Base-by-base conservation (phyloP, 2,329 filamentous ascomycete species). In the Periconia sp. region DNA sequence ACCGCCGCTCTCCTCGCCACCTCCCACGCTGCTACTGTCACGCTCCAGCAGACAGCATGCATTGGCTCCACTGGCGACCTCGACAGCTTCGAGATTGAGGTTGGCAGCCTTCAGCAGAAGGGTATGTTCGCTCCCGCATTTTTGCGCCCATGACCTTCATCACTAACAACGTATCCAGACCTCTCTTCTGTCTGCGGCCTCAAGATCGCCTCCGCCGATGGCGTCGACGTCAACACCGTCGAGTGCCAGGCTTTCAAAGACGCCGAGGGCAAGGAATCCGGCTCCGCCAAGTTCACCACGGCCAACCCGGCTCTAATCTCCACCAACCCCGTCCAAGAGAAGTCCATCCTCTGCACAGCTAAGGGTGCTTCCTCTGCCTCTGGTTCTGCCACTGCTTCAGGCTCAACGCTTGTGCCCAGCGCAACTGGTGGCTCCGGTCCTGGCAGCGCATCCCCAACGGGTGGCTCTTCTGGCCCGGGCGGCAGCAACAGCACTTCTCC, bases 171-270 rank as follows among this genome's bases (percentile, higher is more conserved):
- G 12, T 31, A 21, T 15, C 16, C 22, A 55, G 51, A 61, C 5
- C 48, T 61, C 34, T 22, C 38, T n/a, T 36, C 50, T 17, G 41
- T 57, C 46, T 63, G 60, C 57, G 60, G 60, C 30, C 47, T 64
- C 33, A 42, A 54, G 26, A 43, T 64, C 46, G 15, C 57, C 33
- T 55, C 52, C 32, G 52, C 52, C 36, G 19, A 42, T 21, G 50
- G 35, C 28, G 43, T 46, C 40, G 42, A 54, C 40, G 21, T 55
- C 30, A 43, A 41, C 28, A 19, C 33, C 33, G 28, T 64, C 33
- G 30, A 43, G 31, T 64, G 60, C 53, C 52, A 50, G 12, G 57
- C 59, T 16, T 64, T 47, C 53, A 50, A 48, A 32, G 60, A 64
- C 49, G 33, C 38, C 24, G 54, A 38, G 4, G 59, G 59, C 44